phyloP scores from a whole-genome alignment of 495 filamentous ascomycete species.

The Penicillium turbatum region DNA sequence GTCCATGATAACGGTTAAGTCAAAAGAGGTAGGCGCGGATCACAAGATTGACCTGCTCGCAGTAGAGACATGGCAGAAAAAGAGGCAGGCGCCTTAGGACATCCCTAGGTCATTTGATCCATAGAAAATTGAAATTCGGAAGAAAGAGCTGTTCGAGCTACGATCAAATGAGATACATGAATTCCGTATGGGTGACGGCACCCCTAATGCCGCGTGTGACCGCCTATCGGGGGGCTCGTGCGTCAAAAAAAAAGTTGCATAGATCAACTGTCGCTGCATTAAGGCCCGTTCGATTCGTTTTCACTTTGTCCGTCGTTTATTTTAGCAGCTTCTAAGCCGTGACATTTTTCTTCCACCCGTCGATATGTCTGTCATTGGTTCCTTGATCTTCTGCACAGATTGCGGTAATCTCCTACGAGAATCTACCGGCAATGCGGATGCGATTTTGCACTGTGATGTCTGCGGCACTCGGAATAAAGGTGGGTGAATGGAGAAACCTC shows the following conservation, averaged over 20 bases:
- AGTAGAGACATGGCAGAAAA: slow-evolving; percentile 44
- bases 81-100: slow-evolving; percentile 14
- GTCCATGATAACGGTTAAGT: slow-evolving; percentile 37
- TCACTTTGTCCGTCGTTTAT: background rate
- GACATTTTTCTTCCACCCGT: background rate
- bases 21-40: slow-evolving; percentile 36
- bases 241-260: slow-evolving; percentile 25
- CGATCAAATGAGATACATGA: slow-evolving; percentile 21
- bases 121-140: background rate
- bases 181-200: slow-evolving; percentile 16
- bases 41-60: slow-evolving; percentile 47
- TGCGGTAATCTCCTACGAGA: slow-evolving; percentile 87
- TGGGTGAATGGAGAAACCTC: slow-evolving; percentile 27
- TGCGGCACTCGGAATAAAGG: slow-evolving; percentile 83
- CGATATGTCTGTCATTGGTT: slow-evolving; percentile 81
- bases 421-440: slow-evolving; percentile 68
- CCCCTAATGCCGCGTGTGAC: slow-evolving; percentile 34
- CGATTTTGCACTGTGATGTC: slow-evolving; percentile 72
- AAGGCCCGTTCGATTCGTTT: background rate
- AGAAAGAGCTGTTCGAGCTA: slow-evolving; percentile 4
- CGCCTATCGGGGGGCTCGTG: slow-evolving; percentile 37
- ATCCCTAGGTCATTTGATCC: slow-evolving; percentile 10
- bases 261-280: background rate
- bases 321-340: background rate
- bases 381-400: slow-evolving; percentile 87